Evolutionary conservation across 2,329 filamentous ascomycete species (phyloP).

Genomic region (Fusarium sp.): DNA sequence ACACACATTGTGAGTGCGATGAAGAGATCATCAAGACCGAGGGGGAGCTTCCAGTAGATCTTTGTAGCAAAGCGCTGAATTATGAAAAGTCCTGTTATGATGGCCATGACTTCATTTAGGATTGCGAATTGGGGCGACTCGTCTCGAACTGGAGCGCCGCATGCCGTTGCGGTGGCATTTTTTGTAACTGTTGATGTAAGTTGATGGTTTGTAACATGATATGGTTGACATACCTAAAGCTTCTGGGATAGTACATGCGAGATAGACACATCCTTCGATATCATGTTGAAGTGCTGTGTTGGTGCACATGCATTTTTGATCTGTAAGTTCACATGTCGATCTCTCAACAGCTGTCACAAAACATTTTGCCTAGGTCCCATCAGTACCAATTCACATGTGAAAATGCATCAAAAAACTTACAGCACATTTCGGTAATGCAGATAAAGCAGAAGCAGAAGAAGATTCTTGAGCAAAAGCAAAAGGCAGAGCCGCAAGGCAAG

Average conservation of each 20-base stretch:
- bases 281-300: conserved; percentile 43
- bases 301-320: conserved; percentile 51
- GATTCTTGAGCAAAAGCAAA: conserved; percentile 5
- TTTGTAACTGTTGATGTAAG: conserved; percentile 38
- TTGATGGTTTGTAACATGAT: background rate
- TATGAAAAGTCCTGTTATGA: conserved; percentile 55
- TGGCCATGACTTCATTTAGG: conserved; percentile 49
- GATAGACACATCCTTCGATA: conserved; percentile 47
- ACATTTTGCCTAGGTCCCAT: conserved; percentile 44
- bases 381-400: background rate
- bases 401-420: conserved; percentile 37
- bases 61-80: conserved; percentile 56
- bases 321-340: conserved; percentile 45
- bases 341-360: conserved; percentile 39
- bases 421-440: conserved; percentile 49
- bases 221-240: conserved; percentile 46
- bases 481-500: conserved; percentile 17
- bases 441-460: conserved; percentile 15
- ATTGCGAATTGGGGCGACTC: conserved; percentile 41
- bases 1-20: conserved; percentile 47
- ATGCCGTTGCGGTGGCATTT: conserved; percentile 47
- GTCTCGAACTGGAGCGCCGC: conserved; percentile 47
- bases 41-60: conserved; percentile 50
- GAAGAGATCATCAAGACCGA: conserved; percentile 57
- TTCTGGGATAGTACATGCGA: conserved; percentile 50